Evolutionary conservation across 139 green algal genomes (phyloP), one percentile per base, ranked within the genome.

Genomic region (Limnomonas spitsbergensis): DNA sequence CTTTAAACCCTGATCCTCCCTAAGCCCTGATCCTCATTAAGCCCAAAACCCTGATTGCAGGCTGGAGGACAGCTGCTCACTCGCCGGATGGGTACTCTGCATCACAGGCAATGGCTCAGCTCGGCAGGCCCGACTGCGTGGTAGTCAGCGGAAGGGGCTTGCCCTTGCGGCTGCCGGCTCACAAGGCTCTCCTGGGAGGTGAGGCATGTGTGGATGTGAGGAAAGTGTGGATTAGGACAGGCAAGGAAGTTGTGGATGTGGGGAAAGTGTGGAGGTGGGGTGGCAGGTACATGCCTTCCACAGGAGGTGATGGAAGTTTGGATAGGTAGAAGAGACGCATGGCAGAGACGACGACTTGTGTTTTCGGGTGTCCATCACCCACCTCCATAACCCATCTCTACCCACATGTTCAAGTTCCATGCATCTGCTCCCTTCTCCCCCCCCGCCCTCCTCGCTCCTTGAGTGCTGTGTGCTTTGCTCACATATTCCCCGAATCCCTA

Each of bases 151-250:
- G 47, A 61, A 20, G 20, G 20, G 14, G 20, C 20, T 61, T 14
- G 47, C 14, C 14, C 14, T 61, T 14, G 20, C 47, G 47, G 20
- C 47, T 72, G 29, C 61, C 61, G 9, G 61, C 61, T 7, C 61
- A 72, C 61, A 72, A 37, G 27, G 29, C 26, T 20, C 61, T 72
- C 27, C 29, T 72, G 61, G 61, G 61, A 36, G 61, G 61, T 72
- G 61, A 61, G 47, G 47, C 47, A 61, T 61, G 47, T 20, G 20
- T 20, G 47, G 14, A 14, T 61, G 20, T 61, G 47, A 61, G 14
- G 14, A 61, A 20, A 20, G 14, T 61, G 14, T 61, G 14, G 47
- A 61, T 61, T 61, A n/a, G n/a, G n/a, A n/a, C n/a, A n/a, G n/a
- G n/a, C n/a, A n/a, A n/a, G n/a, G 47, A 61, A 61, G 47, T 61